phyloP scores from a whole-genome alignment of 1,284 basidiomycete genomes.

The Ganoderma lucidum region DNA sequence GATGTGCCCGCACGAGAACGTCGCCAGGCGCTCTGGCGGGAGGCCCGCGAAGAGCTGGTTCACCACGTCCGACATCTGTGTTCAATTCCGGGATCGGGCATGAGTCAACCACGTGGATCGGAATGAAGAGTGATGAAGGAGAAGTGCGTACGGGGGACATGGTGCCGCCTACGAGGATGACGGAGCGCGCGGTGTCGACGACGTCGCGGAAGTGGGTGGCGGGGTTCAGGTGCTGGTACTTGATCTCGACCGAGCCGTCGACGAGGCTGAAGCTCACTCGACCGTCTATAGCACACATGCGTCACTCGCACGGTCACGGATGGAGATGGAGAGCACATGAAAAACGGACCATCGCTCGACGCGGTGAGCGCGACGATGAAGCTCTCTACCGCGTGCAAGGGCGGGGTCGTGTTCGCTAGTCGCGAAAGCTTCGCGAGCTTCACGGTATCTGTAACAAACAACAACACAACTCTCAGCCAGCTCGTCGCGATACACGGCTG shows the following conservation, averaged over 20 bases:
- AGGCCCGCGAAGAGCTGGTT: constrained; percentile 84
- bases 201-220: constrained; percentile 87
- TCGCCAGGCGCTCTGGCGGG: constrained; percentile 67
- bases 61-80: constrained; percentile 88
- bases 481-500: too few species aligned
- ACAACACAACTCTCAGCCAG: too few species aligned
- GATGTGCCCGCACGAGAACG: constrained; percentile 94
- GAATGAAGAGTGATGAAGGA: not conserved
- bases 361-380: constrained; percentile 88
- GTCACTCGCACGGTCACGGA: not conserved
- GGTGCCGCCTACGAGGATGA: constrained; percentile 94
- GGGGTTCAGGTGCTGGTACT: constrained; percentile 96
- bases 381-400: constrained; percentile 85
- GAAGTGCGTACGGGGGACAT: constrained; percentile 86
- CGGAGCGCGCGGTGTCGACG: constrained; percentile 79
- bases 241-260: constrained; percentile 70
- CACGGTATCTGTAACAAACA: constrained; percentile 41
- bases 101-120: not conserved
- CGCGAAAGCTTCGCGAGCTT: constrained; percentile 44
- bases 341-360: constrained; percentile 78
- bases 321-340: constrained; percentile 24
- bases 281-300: constrained; percentile 56
- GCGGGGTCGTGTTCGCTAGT: constrained; percentile 60
- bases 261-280: constrained; percentile 63
- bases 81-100: not conserved